phyloP scores from a whole-genome alignment of 306 rosid genomes.

The Medicago ruthenica region DNA sequence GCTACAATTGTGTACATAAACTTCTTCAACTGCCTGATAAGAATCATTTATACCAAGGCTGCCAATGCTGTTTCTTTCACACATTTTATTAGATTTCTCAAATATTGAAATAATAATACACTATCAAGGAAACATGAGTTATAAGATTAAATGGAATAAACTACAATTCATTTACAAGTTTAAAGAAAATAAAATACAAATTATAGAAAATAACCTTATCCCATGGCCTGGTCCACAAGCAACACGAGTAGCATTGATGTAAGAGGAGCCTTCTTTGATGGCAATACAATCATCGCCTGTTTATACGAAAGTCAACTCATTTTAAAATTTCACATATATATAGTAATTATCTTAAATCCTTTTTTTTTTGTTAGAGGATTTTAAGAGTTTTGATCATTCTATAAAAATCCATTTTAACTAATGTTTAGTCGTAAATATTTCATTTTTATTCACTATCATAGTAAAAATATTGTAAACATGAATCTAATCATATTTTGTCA shows the following conservation, averaged over 20 bases:
- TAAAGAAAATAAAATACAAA: not conserved
- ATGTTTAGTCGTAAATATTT: not conserved
- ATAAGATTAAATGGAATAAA: too few species aligned
- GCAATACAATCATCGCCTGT: constrained; percentile 61
- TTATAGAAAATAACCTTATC: constrained; percentile 46
- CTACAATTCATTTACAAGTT: too few species aligned
- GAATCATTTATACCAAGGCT: constrained; percentile 46
- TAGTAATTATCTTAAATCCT: not conserved
- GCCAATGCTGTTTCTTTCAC: constrained; percentile 47
- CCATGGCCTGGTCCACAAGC: constrained; percentile 63
- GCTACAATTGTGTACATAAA: constrained; percentile 45
- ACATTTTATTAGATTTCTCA: not conserved
- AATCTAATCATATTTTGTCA: too few species aligned
- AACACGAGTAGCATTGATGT: constrained; percentile 43
- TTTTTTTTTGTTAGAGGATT: too few species aligned
- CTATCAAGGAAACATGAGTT: too few species aligned
- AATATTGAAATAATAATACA: not conserved
- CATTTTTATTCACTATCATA: too few species aligned
- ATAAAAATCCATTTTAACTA: not conserved
- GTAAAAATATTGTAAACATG: too few species aligned
- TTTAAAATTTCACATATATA: not conserved
- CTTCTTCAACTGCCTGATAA: constrained; percentile 34
- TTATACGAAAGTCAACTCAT: not conserved
- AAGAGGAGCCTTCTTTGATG: constrained; percentile 38
- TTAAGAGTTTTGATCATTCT: not conserved